Conservation (phyloP, 2,329 filamentous ascomycete genomes). For the Exophiala xenobiotica region DNA sequence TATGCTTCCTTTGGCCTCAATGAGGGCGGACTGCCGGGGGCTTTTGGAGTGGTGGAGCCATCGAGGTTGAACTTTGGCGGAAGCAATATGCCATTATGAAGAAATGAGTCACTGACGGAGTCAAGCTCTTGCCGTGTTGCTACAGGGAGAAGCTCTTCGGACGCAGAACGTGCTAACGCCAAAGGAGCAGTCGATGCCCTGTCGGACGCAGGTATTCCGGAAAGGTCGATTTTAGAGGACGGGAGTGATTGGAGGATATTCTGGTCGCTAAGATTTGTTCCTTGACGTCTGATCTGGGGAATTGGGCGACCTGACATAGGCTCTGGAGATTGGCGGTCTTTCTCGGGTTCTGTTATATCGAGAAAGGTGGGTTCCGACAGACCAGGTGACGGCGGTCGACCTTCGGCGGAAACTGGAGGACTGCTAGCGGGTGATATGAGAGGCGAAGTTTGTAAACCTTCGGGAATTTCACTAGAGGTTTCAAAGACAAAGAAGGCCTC, state of each 20-base stretch:
- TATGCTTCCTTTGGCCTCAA: constrained; percentile 72
- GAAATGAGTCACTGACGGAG: constrained; percentile 18
- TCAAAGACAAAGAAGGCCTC: constrained; percentile 99
- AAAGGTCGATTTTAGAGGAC: constrained; percentile 16
- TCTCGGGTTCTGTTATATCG: constrained; percentile 40
- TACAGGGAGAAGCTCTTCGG: constrained; percentile 54
- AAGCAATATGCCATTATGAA: constrained; percentile 14
- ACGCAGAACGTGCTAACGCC: constrained; percentile 50
- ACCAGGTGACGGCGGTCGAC: constrained; percentile 29
- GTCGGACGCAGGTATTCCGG: constrained; percentile 6
- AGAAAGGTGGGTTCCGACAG: constrained; percentile 53
- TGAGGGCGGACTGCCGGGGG: constrained; percentile 73
- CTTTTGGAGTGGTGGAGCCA: constrained; percentile 12
- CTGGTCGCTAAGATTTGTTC: constrained; percentile 19
- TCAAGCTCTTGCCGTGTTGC: constrained; percentile 36
- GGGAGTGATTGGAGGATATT: constrained; percentile 7
- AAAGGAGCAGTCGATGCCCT: constrained; percentile 32
- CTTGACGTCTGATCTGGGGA: constrained; percentile 21
- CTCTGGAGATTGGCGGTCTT: constrained; percentile 22
- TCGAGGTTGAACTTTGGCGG: constrained; percentile 19
- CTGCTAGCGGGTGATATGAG: constrained; percentile 86
- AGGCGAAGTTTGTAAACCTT: constrained; percentile 89
- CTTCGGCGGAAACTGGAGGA: constrained; percentile 48
- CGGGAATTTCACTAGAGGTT: constrained; percentile 87
- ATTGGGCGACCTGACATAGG: constrained; percentile 4